Base-by-base conservation (phyloP, 192 early-diverging fungal genomes). In the Chytriomyces sp. region DNA sequence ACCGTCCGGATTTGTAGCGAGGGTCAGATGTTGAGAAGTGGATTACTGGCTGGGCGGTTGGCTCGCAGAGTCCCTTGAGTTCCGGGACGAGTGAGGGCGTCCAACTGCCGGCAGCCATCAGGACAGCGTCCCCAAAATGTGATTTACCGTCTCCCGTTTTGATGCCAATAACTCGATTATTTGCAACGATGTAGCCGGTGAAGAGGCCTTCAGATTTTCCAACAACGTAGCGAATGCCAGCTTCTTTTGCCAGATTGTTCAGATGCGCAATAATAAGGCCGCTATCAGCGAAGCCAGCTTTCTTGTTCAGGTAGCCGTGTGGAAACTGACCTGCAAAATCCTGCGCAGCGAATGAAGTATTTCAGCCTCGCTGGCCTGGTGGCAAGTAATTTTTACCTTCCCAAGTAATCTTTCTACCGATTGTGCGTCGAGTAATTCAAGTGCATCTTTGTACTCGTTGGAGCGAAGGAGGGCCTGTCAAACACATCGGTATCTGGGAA, bases 31-130 rank as follows among this genome's bases (percentile, higher is more conserved):
- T 72, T 37, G 79, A 63, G 41, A 88, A 75, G 14, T 88, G 83
- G 10, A 86, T 39, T 10, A 89, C 85, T 5, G 84, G 73, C 62
- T 86, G 84, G 30, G 81, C 87, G 22, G 80, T 78, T 0, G 87
- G 78, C 8, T 68, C 70, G 30, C 86, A 40, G 10, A 76, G 38
- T 8, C 52, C 63, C 22, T 68, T 31, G 52, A 84, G 62, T 34
- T 86, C 81, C 0, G 75, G 75, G 6, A 89, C 53, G 6, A 87
- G 5, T 5, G 77, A 73, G 0, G 78, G 70, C 14, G 81, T 80
- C 86, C 86, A 88, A 19, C 80, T 71, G 0, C 86, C 86, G 26
- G 84, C 78, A 6, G 81, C 79, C 14, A 87, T 52, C 2, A 87
- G 33, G 0, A 87, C 80, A 8, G 75, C 70, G 5, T 78, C 86